Evolutionary conservation across 2,329 filamentous ascomycete genomes (phyloP).

Genomic region (Fusarium verticillioides): DNA sequence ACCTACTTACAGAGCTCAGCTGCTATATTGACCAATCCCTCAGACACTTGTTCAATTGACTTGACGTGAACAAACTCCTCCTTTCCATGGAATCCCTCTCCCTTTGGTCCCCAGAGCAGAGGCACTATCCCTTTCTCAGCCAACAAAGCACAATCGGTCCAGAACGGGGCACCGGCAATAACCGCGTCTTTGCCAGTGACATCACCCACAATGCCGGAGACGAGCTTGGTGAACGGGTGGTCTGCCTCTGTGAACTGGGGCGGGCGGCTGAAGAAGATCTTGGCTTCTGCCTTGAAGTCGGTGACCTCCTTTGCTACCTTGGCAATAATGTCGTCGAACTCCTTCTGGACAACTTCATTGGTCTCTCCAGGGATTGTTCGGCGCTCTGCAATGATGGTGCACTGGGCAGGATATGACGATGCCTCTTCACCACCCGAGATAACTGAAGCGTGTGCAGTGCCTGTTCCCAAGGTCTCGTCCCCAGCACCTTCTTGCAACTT

Average conservation of each 20-base stretch:
- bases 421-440: slow-evolving; percentile 63
- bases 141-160: slow-evolving; percentile 64
- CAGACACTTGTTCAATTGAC: slow-evolving; percentile 52
- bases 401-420: slow-evolving; percentile 62
- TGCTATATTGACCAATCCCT: slow-evolving; percentile 43
- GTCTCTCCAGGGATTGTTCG: slow-evolving; percentile 60
- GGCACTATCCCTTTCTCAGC: slow-evolving; percentile 56
- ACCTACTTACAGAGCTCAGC: slow-evolving; percentile 46
- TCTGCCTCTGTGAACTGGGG: slow-evolving; percentile 53
- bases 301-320: slow-evolving; percentile 47
- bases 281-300: slow-evolving; percentile 54
- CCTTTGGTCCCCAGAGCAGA: slow-evolving; percentile 59
- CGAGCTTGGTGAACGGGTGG: slow-evolving; percentile 55
- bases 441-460: slow-evolving; percentile 59
- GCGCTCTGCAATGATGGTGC: slow-evolving; percentile 60
- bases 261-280: slow-evolving; percentile 55
- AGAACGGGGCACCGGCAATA: slow-evolving; percentile 52
- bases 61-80: slow-evolving; percentile 61
- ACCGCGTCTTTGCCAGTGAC: slow-evolving; percentile 43
- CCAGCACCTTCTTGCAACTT: slow-evolving; percentile 45
- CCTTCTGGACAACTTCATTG: slow-evolving; percentile 48
- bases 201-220: slow-evolving; percentile 43
- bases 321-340: slow-evolving; percentile 53
- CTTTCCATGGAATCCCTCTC: slow-evolving; percentile 61
- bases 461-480: slow-evolving; percentile 50